Conservation (phyloP, 1,284 basidiomycete species). For the Ceratobasidium sp. region DNA sequence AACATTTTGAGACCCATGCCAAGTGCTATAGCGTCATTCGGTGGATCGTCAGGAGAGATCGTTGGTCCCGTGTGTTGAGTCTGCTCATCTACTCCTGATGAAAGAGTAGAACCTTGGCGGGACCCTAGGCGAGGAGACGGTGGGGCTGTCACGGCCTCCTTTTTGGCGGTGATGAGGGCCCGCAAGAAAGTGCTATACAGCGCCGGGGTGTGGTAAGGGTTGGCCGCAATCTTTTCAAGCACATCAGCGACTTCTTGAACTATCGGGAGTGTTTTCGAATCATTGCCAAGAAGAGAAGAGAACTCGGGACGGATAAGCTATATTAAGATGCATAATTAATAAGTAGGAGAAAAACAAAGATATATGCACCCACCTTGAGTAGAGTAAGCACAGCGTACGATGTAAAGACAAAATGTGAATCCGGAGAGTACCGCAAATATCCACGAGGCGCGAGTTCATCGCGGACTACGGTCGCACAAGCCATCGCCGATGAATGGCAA, state of each 20-base stretch:
- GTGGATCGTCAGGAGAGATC: constrained; percentile 36
- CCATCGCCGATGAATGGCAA: constrained; percentile 81
- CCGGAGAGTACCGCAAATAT: constrained; percentile 87
- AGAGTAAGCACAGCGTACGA: constrained; percentile 90
- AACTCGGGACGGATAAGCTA: constrained; percentile 88
- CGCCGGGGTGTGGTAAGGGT: constrained; percentile 84
- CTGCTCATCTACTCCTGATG: neutral
- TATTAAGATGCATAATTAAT: constrained; percentile 42
- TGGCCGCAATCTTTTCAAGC: constrained; percentile 80
- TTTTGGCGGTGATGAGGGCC: constrained; percentile 77
- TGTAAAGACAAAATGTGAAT: constrained; percentile 92
- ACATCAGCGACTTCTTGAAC: constrained; percentile 86
- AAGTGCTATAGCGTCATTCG: constrained; percentile 7
- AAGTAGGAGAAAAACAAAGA: constrained; percentile 49
- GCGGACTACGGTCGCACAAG: constrained; percentile 76
- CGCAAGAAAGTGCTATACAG: constrained; percentile 90
- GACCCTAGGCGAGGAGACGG: constrained; percentile 32
- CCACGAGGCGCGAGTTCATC: constrained; percentile 83
- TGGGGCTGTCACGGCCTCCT: constrained; percentile 57
- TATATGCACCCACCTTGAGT: constrained; percentile 75
- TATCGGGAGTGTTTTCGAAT: constrained; percentile 77
- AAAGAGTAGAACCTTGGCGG: too few relatives aligned
- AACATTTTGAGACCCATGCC: constrained; percentile 43
- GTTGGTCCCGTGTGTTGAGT: constrained; percentile 38
- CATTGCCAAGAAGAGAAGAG: constrained; percentile 79